These are phyloP conservation scores for Monosporascus sp. DNA, from an alignment of 2,329 filamentous ascomycete species.

Conservation along the genomic window DNA sequence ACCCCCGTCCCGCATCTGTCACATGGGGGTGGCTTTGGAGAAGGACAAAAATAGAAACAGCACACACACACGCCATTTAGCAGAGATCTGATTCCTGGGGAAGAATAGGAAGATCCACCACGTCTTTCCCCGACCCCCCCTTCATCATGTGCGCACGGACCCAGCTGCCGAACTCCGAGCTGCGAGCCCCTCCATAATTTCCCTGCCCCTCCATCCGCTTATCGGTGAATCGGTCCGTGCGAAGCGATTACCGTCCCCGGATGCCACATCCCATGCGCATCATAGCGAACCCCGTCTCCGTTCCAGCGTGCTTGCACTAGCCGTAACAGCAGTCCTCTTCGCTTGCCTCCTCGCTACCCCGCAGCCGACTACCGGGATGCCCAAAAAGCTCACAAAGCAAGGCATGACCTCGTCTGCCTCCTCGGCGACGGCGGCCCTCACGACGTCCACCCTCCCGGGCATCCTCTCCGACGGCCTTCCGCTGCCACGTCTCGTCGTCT, in stretches of 20 bases:
- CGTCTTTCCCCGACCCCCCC: neutral
- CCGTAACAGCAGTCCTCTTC: neutral
- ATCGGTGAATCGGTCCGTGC: neutral
- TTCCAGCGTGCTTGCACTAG: neutral
- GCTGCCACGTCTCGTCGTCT: conserved; percentile 78
- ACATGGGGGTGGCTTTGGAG: conserved; percentile 7
- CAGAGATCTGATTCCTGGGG: too few relatives aligned
- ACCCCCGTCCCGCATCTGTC: neutral
- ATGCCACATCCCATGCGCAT: too few relatives aligned
- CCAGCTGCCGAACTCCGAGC: neutral
- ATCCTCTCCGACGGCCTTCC: conserved; percentile 55
- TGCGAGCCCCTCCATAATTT: neutral
- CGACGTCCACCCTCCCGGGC: conserved; percentile 26
- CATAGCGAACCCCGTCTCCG: too few relatives aligned
- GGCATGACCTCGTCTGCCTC: conserved; percentile 13
- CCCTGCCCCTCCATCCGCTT: neutral
- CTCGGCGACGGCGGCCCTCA: conserved; percentile 13
- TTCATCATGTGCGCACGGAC: neutral
- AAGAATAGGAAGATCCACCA: too few relatives aligned
- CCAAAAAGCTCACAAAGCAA: conserved; percentile 24
- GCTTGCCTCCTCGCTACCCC: neutral
- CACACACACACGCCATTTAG: too few relatives aligned
- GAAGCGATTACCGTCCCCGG: neutral
- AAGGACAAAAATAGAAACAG: neutral
- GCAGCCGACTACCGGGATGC: conserved; percentile 4